Percentiles rank a stretch among this genome's conserved stretches.
Evolutionary conservation across 768 basidiomycete species (phyloP).

Genomic region (Boletus vermiculosoides): DNA sequence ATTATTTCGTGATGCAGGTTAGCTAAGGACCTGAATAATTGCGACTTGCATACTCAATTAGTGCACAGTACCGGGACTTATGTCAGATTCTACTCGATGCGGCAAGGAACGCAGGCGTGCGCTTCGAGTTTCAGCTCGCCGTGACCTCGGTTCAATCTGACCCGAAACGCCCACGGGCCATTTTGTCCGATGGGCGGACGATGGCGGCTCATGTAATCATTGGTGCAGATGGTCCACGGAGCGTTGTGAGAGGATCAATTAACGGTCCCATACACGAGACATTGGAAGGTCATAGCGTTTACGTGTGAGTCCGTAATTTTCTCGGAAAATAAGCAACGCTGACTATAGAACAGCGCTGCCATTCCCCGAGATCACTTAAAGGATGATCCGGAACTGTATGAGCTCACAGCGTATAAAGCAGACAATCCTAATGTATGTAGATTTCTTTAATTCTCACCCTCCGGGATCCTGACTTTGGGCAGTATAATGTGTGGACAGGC

Average conservation of each 20-base stretch:
- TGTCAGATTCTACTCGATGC: constrained; percentile 48
- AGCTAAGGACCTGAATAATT: neutral
- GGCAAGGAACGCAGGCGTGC: constrained; percentile 48
- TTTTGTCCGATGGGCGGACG: constrained; percentile 43
- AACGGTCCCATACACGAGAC: constrained; percentile 31
- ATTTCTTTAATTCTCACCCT: neutral
- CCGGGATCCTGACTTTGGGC: neutral
- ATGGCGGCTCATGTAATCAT: constrained; percentile 54
- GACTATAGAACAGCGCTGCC: constrained; percentile 33
- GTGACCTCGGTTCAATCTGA: constrained; percentile 37
- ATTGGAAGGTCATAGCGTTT: constrained; percentile 39
- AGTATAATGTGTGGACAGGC: constrained; percentile 31
- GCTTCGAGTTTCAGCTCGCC: constrained; percentile 45
- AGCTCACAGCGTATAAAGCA: constrained; percentile 25
- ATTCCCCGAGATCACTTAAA: constrained; percentile 43
- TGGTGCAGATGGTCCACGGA: constrained; percentile 60
- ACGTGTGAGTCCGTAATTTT: constrained; percentile 39
- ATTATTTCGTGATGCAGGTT: constrained; percentile 54
- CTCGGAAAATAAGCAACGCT: neutral
- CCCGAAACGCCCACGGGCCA: constrained; percentile 29
- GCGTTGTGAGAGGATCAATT: constrained; percentile 39
- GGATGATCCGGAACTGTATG: constrained; percentile 43
- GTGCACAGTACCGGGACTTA: constrained; percentile 51
- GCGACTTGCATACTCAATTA: neutral
- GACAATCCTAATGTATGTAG: constrained; percentile 24